phyloP scores from a whole-genome alignment of 2,329 filamentous ascomycete species.

The Sordariomycetes sp. region DNA sequence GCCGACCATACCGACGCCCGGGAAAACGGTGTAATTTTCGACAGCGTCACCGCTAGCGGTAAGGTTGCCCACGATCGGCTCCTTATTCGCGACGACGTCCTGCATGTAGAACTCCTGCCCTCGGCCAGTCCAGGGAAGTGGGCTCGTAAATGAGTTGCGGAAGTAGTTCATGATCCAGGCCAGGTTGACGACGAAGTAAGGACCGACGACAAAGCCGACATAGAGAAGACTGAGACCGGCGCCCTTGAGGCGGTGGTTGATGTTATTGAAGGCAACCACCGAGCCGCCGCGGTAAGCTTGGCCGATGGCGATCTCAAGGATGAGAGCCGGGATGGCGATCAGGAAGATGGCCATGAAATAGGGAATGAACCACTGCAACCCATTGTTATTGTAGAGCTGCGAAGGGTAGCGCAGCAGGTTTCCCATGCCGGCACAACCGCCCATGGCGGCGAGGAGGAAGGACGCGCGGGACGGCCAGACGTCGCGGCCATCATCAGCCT shows the following conservation, averaged over 20 bases:
- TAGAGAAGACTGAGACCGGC: slow-evolving; percentile 37
- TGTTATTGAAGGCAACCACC: slow-evolving; percentile 39
- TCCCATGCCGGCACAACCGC: slow-evolving; percentile 43
- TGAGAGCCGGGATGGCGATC: slow-evolving; percentile 39
- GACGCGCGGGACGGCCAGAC: slow-evolving; percentile 41
- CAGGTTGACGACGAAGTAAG: slow-evolving; percentile 42
- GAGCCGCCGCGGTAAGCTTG: slow-evolving; percentile 44
- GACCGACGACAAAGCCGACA: slow-evolving; percentile 39
- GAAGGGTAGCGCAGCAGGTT: slow-evolving; percentile 45
- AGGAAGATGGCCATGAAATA: slow-evolving; percentile 41
- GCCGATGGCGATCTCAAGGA: slow-evolving; percentile 56
- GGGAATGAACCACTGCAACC: slow-evolving; percentile 46
- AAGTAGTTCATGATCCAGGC: slow-evolving; percentile 49
- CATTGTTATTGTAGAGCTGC: slow-evolving; percentile 45
- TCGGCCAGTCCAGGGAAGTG: slow-evolving; percentile 36
- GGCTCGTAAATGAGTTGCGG: slow-evolving; percentile 37
- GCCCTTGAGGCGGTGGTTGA: slow-evolving; percentile 38
- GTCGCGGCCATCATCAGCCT: slow-evolving; percentile 28
- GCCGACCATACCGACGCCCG: slow-evolving; percentile 29
- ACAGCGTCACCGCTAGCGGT: slow-evolving; percentile 23
- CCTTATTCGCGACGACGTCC: slow-evolving; percentile 32
- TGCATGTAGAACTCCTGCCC: slow-evolving; percentile 37
- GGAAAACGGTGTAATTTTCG: slow-evolving; percentile 29
- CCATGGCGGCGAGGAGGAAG: slow-evolving; percentile 44
- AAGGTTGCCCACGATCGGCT: slow-evolving; percentile 23